Evolutionary conservation across 2,329 filamentous ascomycete genomes (phyloP).

Genomic region (Aspergillus ibericus): DNA sequence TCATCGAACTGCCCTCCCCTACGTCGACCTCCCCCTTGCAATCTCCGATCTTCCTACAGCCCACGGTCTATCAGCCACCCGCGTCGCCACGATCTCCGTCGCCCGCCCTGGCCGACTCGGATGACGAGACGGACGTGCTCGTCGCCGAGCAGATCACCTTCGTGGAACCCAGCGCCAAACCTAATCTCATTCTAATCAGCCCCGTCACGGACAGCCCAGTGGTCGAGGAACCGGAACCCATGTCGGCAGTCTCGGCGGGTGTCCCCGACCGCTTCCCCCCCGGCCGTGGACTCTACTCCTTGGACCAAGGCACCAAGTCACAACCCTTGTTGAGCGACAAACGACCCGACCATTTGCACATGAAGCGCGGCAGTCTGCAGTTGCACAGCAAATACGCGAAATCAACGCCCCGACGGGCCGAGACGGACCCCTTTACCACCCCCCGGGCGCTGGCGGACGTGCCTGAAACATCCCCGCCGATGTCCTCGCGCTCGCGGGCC

Average conservation of each 20-base stretch:
- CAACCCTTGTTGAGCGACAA: slow-evolving; percentile 17
- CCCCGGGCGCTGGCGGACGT: slow-evolving; percentile 28
- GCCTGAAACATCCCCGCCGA: slow-evolving; percentile 16
- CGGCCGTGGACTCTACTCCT: slow-evolving; percentile 13
- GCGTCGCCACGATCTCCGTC: slow-evolving; percentile 29
- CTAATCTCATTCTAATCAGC: slow-evolving; percentile 35
- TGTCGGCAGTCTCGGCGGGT: slow-evolving; percentile 5
- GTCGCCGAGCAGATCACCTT: slow-evolving; percentile 35
- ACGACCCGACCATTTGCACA: neutral
- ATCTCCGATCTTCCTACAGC: slow-evolving; percentile 31
- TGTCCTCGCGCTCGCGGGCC: slow-evolving; percentile 22
- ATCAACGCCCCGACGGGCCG: neutral
- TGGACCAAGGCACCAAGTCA: slow-evolving; percentile 17
- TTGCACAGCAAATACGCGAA: slow-evolving; percentile 6
- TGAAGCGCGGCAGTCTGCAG: slow-evolving; percentile 14
- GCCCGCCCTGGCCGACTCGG: slow-evolving; percentile 29
- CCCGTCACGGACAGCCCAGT: slow-evolving; percentile 18
- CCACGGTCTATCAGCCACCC: slow-evolving; percentile 30
- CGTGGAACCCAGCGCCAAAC: slow-evolving; percentile 31
- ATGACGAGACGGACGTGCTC: slow-evolving; percentile 35
- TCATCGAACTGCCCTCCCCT: slow-evolving; percentile 35
- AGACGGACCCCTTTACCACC: slow-evolving; percentile 15
- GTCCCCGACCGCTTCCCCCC: slow-evolving; percentile 5
- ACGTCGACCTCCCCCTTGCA: slow-evolving; percentile 27
- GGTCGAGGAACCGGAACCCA: slow-evolving; percentile 9